Base-by-base conservation (phyloP, 495 filamentous ascomycete genomes). In the Aspergillus sclerotioniger region DNA sequence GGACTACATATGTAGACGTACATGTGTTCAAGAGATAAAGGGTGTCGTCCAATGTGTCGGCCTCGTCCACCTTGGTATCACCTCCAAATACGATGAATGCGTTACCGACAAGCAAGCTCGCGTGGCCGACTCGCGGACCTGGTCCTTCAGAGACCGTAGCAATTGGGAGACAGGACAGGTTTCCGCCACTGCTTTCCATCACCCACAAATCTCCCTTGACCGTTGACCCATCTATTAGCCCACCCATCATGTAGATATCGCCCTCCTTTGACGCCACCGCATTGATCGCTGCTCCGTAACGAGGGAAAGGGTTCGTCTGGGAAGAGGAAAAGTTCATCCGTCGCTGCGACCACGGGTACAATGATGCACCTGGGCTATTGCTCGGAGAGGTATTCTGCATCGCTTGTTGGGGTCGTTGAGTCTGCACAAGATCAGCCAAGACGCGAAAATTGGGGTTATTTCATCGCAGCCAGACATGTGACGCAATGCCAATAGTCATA, bases 81-180 rank as follows among this genome's bases (percentile, higher is more conserved):
- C 95, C 95, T 25, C 95, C 95, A 70, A 96, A 99, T 13, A 99
- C 94, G 62, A 99, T 99, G 67, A 97, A 99, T 1, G 95, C 95
- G 76, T 99, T 99, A 20, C 95, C 95, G 35, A 98, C 95, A 8
- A 99, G 79, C 68, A 99, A 80, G 77, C 91, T 92, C 6, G 94
- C 82, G 78, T 99, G 95, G 10, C 95, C 95, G 35, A 99, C 95
- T 76, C 95, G 83, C 3, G 95, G 93, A 6, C 95, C 94, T 0
- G 95, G 95, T 0, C 95, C 93, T 69, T 99, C 94, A 19, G 90
- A 88, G 2, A 90, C 94, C 0, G 95, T 97, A 7, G 86, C 83
- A 46, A 99, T 85, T 20, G 92, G 93, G 68, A 94, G 94, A 69
- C 95, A 97, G 6, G 90, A 84, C 74, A 98, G 82, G 61, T 83